These are phyloP conservation scores for Beauveria medogensis DNA, from an alignment of 2,329 filamentous ascomycete species.

Conservation along the genomic window DNA sequence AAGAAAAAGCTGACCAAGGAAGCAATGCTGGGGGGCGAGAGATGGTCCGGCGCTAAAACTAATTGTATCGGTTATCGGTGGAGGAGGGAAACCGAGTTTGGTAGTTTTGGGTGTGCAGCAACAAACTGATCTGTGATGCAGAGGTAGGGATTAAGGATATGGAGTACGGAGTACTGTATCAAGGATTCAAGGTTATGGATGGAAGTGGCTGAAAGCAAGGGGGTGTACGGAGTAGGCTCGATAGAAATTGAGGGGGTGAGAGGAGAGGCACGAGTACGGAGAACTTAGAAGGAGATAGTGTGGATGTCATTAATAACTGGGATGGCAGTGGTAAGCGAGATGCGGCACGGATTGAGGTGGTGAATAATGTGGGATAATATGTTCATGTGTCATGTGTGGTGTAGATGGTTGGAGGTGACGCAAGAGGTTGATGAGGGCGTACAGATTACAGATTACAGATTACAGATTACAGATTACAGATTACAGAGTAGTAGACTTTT, in stretches of 20 bases:
- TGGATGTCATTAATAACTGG: background rate
- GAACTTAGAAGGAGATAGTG: background rate
- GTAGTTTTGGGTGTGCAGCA: background rate
- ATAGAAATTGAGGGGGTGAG: background rate
- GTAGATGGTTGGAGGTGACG: background rate
- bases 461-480: too few relatives aligned
- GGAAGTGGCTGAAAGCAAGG: too few relatives aligned
- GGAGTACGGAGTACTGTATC: too few relatives aligned
- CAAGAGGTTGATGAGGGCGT: background rate
- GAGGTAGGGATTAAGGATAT: background rate
- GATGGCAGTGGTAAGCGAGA: background rate
- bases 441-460: too few relatives aligned
- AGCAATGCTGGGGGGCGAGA: constrained; percentile 4
- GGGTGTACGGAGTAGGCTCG: too few relatives aligned
- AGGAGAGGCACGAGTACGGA: too few relatives aligned
- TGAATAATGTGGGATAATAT: background rate
- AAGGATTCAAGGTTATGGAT: too few relatives aligned
- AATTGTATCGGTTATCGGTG: constrained; percentile 8
- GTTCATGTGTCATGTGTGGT: background rate
- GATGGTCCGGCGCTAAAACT: background rate
- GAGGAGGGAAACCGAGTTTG: background rate
- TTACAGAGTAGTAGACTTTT: too few relatives aligned
- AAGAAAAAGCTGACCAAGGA: background rate
- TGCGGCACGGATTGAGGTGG: background rate
- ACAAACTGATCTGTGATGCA: background rate